Percentiles rank a stretch among this genome's conserved stretches.
These are phyloP conservation scores for Fusarium nelsonii DNA, from an alignment of 2,329 filamentous ascomycete genomes.

Conservation along the genomic window DNA sequence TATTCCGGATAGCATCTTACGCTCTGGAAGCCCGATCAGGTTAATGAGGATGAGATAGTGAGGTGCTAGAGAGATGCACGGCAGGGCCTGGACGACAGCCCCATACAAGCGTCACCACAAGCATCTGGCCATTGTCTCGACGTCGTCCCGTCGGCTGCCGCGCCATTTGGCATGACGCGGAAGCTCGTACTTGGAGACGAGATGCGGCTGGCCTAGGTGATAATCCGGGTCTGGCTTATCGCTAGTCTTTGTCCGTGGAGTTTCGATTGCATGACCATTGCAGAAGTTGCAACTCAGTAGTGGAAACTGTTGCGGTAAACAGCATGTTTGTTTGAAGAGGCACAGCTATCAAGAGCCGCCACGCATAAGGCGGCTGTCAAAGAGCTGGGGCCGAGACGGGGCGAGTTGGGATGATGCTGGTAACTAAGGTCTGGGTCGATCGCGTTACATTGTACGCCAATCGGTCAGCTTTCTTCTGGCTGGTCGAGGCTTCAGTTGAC, in stretches of 20 bases:
- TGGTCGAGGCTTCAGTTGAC: slow-evolving; percentile 30
- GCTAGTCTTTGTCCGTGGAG: neutral
- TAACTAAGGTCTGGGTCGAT: slow-evolving; percentile 41
- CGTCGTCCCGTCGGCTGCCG: slow-evolving; percentile 19
- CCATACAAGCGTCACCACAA: slow-evolving; percentile 10
- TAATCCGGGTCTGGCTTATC: slow-evolving; percentile 3
- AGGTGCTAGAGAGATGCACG: slow-evolving; percentile 6
- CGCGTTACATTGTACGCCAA: slow-evolving; percentile 35
- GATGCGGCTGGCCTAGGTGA: slow-evolving; percentile 2
- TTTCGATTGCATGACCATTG: neutral
- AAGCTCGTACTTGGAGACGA: neutral
- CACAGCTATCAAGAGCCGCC: slow-evolving; percentile 28
- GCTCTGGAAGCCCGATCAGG: slow-evolving; percentile 25
- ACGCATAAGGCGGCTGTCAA: slow-evolving; percentile 34
- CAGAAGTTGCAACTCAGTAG: neutral
- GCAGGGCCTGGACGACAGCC: slow-evolving; percentile 18
- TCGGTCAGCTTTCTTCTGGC: neutral
- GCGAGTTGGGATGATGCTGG: slow-evolving; percentile 30
- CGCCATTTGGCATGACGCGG: slow-evolving; percentile 10
- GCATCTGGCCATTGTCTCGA: slow-evolving; percentile 10
- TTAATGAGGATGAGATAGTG: slow-evolving; percentile 13
- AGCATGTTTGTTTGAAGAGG: slow-evolving; percentile 12
- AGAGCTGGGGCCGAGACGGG: slow-evolving; percentile 37
- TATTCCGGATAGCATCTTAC: slow-evolving; percentile 24
- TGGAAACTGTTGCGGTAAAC: slow-evolving; percentile 15